A percentile compares a stretch with the other conserved stretches of the same genome.
phyloP scores from a whole-genome alignment of 768 basidiomycete species.

The Boletellus ananas region DNA sequence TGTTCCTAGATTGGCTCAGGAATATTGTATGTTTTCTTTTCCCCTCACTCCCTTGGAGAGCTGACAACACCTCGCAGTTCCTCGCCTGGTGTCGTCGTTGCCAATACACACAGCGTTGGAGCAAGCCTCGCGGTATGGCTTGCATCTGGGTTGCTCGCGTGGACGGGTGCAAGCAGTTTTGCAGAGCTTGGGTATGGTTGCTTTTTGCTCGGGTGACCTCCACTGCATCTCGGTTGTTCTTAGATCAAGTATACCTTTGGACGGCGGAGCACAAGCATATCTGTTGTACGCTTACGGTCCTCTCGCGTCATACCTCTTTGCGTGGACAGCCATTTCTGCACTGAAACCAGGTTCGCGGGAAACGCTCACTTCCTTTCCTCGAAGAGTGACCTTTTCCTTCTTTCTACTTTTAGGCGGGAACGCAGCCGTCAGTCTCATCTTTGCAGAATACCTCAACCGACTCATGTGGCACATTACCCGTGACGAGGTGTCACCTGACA shows the following conservation, averaged over 20 bases:
- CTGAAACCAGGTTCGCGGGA: constrained; percentile 67
- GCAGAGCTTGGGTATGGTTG: constrained; percentile 79
- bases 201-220: neutral
- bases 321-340: constrained; percentile 91
- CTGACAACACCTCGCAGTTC: constrained; percentile 52
- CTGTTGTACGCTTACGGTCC: constrained; percentile 87
- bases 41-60: neutral
- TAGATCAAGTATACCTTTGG: constrained; percentile 35
- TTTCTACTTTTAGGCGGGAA: constrained; percentile 48
- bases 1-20: constrained; percentile 75
- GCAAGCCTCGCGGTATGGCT: constrained; percentile 87
- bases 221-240: neutral
- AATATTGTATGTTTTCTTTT: constrained; percentile 68
- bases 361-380: neutral
- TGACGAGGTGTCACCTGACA: constrained; percentile 67
- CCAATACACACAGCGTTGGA: constrained; percentile 85
- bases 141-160: constrained; percentile 76
- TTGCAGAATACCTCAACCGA: constrained; percentile 89
- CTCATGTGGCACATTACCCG: constrained; percentile 77
- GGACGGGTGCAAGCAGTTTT: constrained; percentile 95
- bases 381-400: constrained; percentile 1
- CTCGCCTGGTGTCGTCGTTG: constrained; percentile 88
- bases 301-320: constrained; percentile 83
- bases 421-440: constrained; percentile 86
- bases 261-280: constrained; percentile 70